Base-by-base conservation (phyloP, 371 early-diverging fungal species). In the Actinomortierella ambigua region DNA sequence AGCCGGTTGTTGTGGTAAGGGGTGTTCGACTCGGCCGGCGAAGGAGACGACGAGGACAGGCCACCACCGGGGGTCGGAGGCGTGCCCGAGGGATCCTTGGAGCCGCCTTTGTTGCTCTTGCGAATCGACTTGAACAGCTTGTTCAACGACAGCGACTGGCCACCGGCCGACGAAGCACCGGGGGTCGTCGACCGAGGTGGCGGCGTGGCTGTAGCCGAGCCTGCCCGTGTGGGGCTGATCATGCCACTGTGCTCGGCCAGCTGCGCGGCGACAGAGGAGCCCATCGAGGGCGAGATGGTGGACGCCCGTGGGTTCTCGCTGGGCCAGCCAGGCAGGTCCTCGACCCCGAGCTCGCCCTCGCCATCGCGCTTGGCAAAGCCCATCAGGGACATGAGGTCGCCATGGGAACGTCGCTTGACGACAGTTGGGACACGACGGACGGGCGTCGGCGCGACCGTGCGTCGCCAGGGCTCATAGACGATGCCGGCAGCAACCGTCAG, bases 111-210 rank as follows among this genome's bases (percentile, higher is more conserved):
- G 28, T 55, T 70, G 50, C 44, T 51, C 62, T 70, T 70, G 14
- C 70, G 57, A 18, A 70, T 65, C 18, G 65, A 65, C 40, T 70
- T 70, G 28, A 69, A 43, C 34, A 70, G 55, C 62, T 61, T 65
- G 59, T 65, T 70, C 56, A 70, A 34, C 8, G 70, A 69, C 29
- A 65, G 49, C 3, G 65, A 41, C 39, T 59, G 59, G 20, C 59
- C 13, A 0, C 63, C 41, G 9, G 28, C 51, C 13, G 62, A 20
- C 2, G 59, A 49, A 29, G 34, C 34, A 6, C 34, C 34, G 4
- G 34, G 34, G 34, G 34, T 34, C 4, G 34, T 34, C 34, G 34
- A 34, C 4, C 34, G 34, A 34, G 34, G 34, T 34, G 57, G 20
- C 5, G 50, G 60, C 34, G 65, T 57, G 1, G 65, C 58, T 13